Percentiles rank a stretch among this genome's conserved stretches.
phyloP scores from a whole-genome alignment of 169 alveolate species.

The Neospora caninum region DNA sequence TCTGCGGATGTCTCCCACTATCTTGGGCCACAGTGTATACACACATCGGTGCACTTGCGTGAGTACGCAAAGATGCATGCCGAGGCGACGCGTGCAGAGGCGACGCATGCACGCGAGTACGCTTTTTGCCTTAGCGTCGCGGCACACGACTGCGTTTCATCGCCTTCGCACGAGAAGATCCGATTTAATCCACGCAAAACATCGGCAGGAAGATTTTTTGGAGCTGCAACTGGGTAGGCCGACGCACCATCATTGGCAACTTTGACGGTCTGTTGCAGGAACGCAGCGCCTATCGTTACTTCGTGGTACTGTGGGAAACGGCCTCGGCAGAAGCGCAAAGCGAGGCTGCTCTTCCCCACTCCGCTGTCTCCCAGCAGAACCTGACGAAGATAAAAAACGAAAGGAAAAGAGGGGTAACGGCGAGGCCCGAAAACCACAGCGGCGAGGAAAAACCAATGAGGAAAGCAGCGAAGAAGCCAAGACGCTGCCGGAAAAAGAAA shows the following conservation, averaged over 20 bases:
- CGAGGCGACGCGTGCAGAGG: too few species aligned
- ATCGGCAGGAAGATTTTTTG: too few species aligned
- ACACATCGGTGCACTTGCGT: too few species aligned
- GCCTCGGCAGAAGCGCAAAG: constrained; percentile 86
- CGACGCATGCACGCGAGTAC: too few species aligned
- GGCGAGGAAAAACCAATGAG: not conserved
- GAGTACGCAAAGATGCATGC: too few species aligned
- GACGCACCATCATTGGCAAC: constrained; percentile 26
- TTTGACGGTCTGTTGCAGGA: constrained; percentile 79
- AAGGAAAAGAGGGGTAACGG: not conserved
- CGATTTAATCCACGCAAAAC: too few species aligned
- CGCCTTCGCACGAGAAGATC: too few species aligned
- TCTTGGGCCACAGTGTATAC: too few species aligned
- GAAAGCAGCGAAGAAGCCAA: not conserved
- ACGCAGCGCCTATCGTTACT: constrained; percentile 93
- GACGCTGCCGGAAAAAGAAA: not conserved
- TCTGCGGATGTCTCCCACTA: too few species aligned
- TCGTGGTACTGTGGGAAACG: constrained; percentile 87
- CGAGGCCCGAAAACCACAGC: not conserved
- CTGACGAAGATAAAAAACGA: not conserved
- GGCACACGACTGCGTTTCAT: too few species aligned
- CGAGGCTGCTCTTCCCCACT: constrained; percentile 92
- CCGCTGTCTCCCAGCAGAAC: constrained; percentile 92
- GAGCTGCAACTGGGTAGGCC: too few species aligned
- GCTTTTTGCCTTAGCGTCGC: too few species aligned